A percentile compares a stretch with the other conserved stretches of the same genome.
Conservation (phyloP, 805 yeast species). For the Limtongozyma cylindracea region DNA sequence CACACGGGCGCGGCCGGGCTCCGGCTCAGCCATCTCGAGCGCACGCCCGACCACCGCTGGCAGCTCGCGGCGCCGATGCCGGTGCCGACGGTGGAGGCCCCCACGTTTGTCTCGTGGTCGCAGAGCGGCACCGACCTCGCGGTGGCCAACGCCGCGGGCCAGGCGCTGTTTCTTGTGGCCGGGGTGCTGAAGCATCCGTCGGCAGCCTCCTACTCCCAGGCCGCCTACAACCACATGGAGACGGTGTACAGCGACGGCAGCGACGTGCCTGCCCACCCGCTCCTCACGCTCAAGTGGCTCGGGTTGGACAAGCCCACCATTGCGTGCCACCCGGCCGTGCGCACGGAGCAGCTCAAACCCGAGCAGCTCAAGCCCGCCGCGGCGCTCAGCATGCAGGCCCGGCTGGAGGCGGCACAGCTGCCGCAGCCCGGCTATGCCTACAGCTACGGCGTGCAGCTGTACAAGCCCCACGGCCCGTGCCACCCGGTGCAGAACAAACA, state of each 20-base stretch:
- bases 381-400: too few species aligned
- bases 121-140: slow-evolving; percentile 1
- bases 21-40: slow-evolving; percentile 41
- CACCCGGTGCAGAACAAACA: slow-evolving; percentile 49
- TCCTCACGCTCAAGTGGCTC: slow-evolving; percentile 44
- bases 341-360: too few species aligned
- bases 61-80: slow-evolving; percentile 31
- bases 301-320: slow-evolving; percentile 44
- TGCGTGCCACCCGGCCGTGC: slow-evolving; percentile 31
- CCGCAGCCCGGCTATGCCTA: slow-evolving; percentile 7
- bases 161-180: neutral
- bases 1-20: slow-evolving; percentile 23
- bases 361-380: too few species aligned
- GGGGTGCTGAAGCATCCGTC: neutral
- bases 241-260: slow-evolving; percentile 17
- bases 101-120: slow-evolving; percentile 9
- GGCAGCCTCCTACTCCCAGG: slow-evolving; percentile 15
- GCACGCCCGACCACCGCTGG: slow-evolving; percentile 61
- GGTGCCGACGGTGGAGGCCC: slow-evolving; percentile 7
- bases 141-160: neutral
- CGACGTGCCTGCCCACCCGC: slow-evolving; percentile 4
- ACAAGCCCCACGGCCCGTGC: slow-evolving; percentile 29
- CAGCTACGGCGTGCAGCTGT: slow-evolving; percentile 32
- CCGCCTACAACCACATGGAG: slow-evolving; percentile 19
- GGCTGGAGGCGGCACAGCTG: slow-evolving; percentile 5